phyloP scores from a whole-genome alignment of 1,139 yeast genomes.

The Yarrowia galli region DNA sequence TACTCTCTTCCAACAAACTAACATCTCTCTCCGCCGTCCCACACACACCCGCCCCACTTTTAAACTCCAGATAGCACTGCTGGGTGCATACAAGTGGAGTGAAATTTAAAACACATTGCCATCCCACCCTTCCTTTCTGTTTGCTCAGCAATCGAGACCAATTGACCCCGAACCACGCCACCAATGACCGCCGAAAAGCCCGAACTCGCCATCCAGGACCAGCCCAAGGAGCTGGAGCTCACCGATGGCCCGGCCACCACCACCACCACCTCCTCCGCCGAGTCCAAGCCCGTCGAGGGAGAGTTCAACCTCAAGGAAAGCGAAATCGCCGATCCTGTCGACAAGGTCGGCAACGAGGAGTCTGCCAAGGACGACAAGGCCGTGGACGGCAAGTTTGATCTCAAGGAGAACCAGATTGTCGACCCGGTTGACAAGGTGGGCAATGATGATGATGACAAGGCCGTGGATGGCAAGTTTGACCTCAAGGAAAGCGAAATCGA shows the following conservation, averaged over 20 bases:
- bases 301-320: constrained; percentile 10
- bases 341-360: neutral
- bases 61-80: constrained; percentile 21
- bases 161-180: neutral
- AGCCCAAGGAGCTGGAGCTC: constrained; percentile 34
- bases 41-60: constrained; percentile 3
- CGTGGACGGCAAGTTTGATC: constrained; percentile 22
- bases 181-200: constrained; percentile 38
- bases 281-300: constrained; percentile 7
- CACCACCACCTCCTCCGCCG: neutral
- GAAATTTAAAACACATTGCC: constrained; percentile 4
- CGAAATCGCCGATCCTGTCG: constrained; percentile 19
- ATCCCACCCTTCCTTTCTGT: neutral
- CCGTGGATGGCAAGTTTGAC: constrained; percentile 13
- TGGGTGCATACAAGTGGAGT: neutral
- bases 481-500: constrained; percentile 14
- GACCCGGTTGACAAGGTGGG: constrained; percentile 15
- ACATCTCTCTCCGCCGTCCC: too few species aligned
- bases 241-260: constrained; percentile 5
- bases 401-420: constrained; percentile 9
- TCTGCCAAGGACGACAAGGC: neutral
- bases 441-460: neutral
- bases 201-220: constrained; percentile 25
- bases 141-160: constrained; percentile 4
- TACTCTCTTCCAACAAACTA: too few species aligned